Evolutionary conservation across 2,329 filamentous ascomycete species (phyloP), one percentile per base, ranked within the genome.

Genomic region (Sordariomycetes sp.): DNA sequence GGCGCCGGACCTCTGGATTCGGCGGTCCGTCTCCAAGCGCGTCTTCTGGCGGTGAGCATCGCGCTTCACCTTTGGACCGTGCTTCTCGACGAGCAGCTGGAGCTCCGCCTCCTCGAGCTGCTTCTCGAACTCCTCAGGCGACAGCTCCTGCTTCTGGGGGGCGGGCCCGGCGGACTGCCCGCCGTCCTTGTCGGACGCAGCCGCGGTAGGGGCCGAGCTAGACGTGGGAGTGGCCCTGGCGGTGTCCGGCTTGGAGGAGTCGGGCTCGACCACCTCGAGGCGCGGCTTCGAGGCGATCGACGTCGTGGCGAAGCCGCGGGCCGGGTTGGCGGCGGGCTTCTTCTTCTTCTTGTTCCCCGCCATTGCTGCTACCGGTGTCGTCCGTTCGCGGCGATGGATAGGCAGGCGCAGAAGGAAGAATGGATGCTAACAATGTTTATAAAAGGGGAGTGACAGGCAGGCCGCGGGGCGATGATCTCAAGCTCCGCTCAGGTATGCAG

Each of bases 61-160:
- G 64, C 86, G 84, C 63, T 86, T 86, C 60, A 86, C 85, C 69
- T 92, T 96, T 48, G 80, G 73, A 0, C 86, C 85, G 69, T 92
- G 75, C 66, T 90, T 94, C 61, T 97, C 92, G 17, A 97, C 86
- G 6, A 96, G 74, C 24, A 89, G 73, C 69, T 97, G 91, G 42
- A 99, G 76, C 64, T 95, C 90, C n/a, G 90, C 87, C 64, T 90
- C 86, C 68, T 96, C 90, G 17, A 97, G 79, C 65, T 95, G 89
- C 61, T 76, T 84, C 67, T 96, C 94, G 55, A 96, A 87, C 68
- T 97, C 89, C 67, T 96, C 92, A 1, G 92, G 86, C 54, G 82
- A 89, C 62, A 92, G 72, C 32, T 80, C 73, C 57, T 59, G 60
- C 10, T 62, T 55, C 63, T 35, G 68, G 61, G n/a, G 51, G 22